These are phyloP conservation scores for Rhodomyrtus psidioides DNA, from an alignment of 441 rosid genomes.

Conservation along the genomic window DNA sequence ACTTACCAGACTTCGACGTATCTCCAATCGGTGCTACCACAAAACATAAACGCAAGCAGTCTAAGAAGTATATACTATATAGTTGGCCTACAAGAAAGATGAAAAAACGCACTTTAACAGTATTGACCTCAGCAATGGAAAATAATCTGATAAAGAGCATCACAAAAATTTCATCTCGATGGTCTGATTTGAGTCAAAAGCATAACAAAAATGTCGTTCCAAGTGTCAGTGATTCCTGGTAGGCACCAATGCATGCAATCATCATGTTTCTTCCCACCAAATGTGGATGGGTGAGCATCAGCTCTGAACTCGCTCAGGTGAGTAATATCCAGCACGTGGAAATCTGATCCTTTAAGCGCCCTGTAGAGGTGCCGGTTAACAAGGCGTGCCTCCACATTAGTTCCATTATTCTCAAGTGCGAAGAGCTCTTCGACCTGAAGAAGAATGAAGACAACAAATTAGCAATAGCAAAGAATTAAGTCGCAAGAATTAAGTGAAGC, in stretches of 20 bases:
- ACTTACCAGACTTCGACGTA: neutral
- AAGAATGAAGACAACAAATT: neutral
- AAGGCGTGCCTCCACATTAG: conserved; percentile 65
- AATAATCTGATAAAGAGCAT: neutral
- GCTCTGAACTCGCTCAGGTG: conserved; percentile 86
- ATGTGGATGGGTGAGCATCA: conserved; percentile 75
- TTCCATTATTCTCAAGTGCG: conserved; percentile 52
- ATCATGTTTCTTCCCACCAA: conserved; percentile 83
- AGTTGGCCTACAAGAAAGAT: neutral
- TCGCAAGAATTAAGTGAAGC: neutral
- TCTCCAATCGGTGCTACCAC: neutral
- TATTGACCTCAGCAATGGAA: neutral
- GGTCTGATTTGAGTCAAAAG: conserved; percentile 20
- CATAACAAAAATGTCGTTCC: conserved; percentile 65
- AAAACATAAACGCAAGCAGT: neutral
- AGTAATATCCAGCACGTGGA: conserved; percentile 64
- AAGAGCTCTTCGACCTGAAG: conserved; percentile 68
- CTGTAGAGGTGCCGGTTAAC: conserved; percentile 58
- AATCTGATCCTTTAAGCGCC: conserved; percentile 39
- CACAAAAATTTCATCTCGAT: conserved; percentile 9
- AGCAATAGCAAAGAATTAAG: neutral
- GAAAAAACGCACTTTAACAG: neutral
- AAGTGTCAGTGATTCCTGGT: conserved; percentile 78
- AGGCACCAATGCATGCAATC: conserved; percentile 99
- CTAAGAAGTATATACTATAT: neutral